Conservation (phyloP, 2,329 filamentous ascomycete species). For the Leptosphaerulina australis region DNA sequence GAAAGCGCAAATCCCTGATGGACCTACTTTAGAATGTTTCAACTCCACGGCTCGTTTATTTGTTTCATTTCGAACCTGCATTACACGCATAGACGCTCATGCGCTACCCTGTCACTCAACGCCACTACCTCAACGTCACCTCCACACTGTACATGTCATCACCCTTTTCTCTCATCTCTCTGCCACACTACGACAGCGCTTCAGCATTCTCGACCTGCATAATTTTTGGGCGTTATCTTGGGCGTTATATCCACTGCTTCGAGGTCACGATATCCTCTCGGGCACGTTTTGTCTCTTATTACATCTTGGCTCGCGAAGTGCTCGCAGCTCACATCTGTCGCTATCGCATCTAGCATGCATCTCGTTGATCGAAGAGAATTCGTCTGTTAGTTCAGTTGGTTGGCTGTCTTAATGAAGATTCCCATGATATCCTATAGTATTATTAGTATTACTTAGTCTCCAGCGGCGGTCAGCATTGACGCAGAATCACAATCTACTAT, state of each 20-base stretch:
- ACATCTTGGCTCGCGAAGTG: slow-evolving; percentile 25
- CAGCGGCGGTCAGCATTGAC: slow-evolving; percentile 4
- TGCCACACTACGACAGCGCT: slow-evolving; percentile 13
- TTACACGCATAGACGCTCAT: slow-evolving; percentile 24
- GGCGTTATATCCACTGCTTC: slow-evolving; percentile 5
- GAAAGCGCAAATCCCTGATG: slow-evolving; percentile 48
- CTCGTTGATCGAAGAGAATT: slow-evolving; percentile 12
- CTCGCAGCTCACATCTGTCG: slow-evolving; percentile 28
- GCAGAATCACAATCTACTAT: slow-evolving; percentile 14
- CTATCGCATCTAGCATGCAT: slow-evolving; percentile 28
- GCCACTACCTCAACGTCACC: slow-evolving; percentile 10
- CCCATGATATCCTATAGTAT: slow-evolving; percentile 18
- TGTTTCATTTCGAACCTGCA: slow-evolving; percentile 27
- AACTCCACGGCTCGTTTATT: slow-evolving; percentile 20
- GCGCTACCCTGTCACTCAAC: slow-evolving; percentile 15
- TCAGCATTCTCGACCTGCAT: slow-evolving; percentile 19
- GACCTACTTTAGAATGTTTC: slow-evolving; percentile 35
- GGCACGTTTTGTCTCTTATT: slow-evolving; percentile 12
- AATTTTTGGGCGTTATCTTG: slow-evolving; percentile 23
- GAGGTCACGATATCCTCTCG: slow-evolving; percentile 22
- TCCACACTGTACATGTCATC: slow-evolving; percentile 17
- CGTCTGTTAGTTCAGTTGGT: background rate
- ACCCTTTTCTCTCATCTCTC: slow-evolving; percentile 12
- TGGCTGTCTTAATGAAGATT: slow-evolving; percentile 13
- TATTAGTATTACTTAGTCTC: slow-evolving; percentile 18